phyloP scores from a whole-genome alignment of 768 basidiomycete genomes.

The Leccinum subtestaceum region DNA sequence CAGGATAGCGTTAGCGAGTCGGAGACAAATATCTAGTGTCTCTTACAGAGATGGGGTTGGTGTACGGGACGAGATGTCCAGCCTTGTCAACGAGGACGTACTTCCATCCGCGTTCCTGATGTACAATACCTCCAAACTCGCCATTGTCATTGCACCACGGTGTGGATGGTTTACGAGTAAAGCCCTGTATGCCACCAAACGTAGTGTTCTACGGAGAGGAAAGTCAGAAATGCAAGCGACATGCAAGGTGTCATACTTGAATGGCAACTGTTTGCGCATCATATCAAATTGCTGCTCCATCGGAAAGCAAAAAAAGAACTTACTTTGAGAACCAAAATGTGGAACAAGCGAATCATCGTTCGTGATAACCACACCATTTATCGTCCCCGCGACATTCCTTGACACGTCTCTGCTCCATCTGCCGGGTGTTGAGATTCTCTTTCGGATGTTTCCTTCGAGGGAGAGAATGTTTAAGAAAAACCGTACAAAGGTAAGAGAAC shows the following conservation, averaged over 20 bases:
- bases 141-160: too few relatives aligned
- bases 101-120: too few relatives aligned
- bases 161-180: too few relatives aligned
- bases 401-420: conserved; percentile 21
- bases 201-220: too few relatives aligned
- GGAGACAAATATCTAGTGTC: too few relatives aligned
- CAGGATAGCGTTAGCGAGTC: too few relatives aligned
- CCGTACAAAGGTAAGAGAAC: not conserved
- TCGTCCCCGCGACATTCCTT: conserved; percentile 39
- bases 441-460: conserved; percentile 26
- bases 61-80: too few relatives aligned
- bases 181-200: too few relatives aligned
- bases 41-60: too few relatives aligned
- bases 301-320: conserved; percentile 5
- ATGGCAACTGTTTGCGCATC: conserved; percentile 44
- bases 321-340: conserved; percentile 62
- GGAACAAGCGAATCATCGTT: conserved; percentile 66
- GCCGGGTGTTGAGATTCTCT: conserved; percentile 3
- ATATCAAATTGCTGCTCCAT: not conserved
- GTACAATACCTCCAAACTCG: too few relatives aligned
- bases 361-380: conserved; percentile 32
- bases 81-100: too few relatives aligned
- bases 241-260: conserved; percentile 35
- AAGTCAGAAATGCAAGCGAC: too few relatives aligned
- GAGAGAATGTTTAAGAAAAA: not conserved